Evolutionary conservation across 768 basidiomycete species (phyloP).

Genomic region (Boletus edulis): DNA sequence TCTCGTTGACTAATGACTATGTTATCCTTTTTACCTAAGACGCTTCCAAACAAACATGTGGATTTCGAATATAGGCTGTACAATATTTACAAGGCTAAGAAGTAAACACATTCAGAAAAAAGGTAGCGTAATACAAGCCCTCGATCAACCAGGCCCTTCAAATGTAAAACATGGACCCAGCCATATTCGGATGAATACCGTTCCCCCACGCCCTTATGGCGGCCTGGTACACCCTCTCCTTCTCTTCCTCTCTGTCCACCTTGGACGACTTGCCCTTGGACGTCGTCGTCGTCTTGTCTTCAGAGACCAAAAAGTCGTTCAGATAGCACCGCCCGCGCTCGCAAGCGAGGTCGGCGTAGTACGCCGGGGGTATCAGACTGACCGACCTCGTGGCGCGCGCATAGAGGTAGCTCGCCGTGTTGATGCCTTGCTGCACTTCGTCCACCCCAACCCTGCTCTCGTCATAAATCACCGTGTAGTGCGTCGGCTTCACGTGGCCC

Average conservation of each 20-base stretch:
- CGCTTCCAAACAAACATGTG: too few species aligned
- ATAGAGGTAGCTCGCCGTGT: constrained; percentile 70
- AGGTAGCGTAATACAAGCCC: not conserved
- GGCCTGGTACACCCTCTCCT: constrained; percentile 16
- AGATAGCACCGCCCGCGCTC: constrained; percentile 77
- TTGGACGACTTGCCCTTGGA: constrained; percentile 35
- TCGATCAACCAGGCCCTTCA: constrained; percentile 35
- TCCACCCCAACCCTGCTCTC: constrained; percentile 69
- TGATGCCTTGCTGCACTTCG: constrained; percentile 69
- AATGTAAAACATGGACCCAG: constrained; percentile 75
- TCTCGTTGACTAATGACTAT: too few species aligned
- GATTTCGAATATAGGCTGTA: too few species aligned
- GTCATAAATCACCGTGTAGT: constrained; percentile 80
- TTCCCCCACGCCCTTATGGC: constrained; percentile 45
- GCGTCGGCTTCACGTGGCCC: constrained; percentile 69
- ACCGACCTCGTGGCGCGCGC: constrained; percentile 84
- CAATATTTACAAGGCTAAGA: not conserved
- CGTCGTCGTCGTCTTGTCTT: constrained; percentile 45
- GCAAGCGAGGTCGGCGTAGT: constrained; percentile 81
- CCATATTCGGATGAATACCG: constrained; percentile 56
- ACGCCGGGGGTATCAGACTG: constrained; percentile 75
- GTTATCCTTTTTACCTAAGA: too few species aligned
- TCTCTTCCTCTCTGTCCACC: constrained; percentile 30
- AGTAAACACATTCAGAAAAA: too few species aligned
- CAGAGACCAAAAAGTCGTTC: constrained; percentile 62